Evolutionary conservation across 2,329 filamentous ascomycete genomes (phyloP), one percentile per base, ranked within the genome.

Genomic region (Claviceps sp.): DNA sequence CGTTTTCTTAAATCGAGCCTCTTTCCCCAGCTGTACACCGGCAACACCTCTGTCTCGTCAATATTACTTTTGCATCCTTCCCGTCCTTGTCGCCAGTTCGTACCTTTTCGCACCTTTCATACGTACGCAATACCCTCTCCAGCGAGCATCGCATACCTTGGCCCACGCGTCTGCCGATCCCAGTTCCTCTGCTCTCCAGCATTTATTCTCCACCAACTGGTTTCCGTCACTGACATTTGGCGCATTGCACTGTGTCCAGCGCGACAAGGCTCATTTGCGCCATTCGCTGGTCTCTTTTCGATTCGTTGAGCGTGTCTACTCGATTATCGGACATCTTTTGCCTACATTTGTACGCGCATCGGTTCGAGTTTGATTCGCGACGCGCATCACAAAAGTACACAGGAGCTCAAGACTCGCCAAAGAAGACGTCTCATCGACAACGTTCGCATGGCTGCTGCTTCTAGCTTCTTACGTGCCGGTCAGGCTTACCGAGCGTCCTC

Each of bases 361-460:
- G 16, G 37, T 29, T 13, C 22, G 22, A n/a, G 5, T 29, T 29
- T 29, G 17, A 26, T 14, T 3, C 11, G 17, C n/a, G 29, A 34
- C 29, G 29, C 29, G 29, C 36, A 47, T n/a, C 26, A 46, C 29
- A 20, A n/a, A 34, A 14, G 16, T 7, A n/a, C 13, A 45, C 37
- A 29, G 14, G 22, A 45, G 22, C 7, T 6, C 43, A 8, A 34
- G 26, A 45, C 4, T 29, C 11, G 26, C 44, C 5, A 34, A 34
- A 34, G 50, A 54, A 58, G 52, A 58, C 61, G 36, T 66, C 64
- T 52, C 62, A 61, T 42, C 54, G 50, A 51, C 50, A 50, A 52
- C 34, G 54, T 52, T 48, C 60, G 63, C 56, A 77, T 78, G 74
- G 66, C 73, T 54, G 64, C 70, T 51, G 63, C 72, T 43, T 47